A percentile compares a stretch with the other conserved stretches of the same genome.
Evolutionary conservation across 2,329 filamentous ascomycete genomes (phyloP).

Genomic region (Ophiosphaerella korrae): DNA sequence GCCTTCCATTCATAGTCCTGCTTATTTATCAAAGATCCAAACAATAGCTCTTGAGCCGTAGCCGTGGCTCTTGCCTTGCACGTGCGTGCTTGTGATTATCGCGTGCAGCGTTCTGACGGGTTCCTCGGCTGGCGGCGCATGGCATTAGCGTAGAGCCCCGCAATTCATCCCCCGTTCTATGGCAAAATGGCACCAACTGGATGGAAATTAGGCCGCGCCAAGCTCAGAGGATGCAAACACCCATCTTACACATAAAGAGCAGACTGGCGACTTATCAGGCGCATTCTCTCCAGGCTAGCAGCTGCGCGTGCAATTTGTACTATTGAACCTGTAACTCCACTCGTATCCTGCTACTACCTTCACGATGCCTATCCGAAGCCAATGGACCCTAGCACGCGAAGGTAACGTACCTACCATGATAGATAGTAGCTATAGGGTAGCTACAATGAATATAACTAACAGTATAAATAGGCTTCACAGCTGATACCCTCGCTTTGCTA

Average conservation of each 20-base stretch:
- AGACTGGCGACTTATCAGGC: neutral
- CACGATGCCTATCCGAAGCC: conserved; percentile 46
- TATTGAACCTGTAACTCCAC: neutral
- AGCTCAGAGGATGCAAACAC: neutral
- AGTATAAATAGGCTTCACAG: conserved; percentile 39
- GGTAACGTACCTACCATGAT: conserved; percentile 27
- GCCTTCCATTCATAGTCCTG: no score
- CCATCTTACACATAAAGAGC: neutral
- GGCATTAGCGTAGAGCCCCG: no score
- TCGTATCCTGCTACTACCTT: neutral
- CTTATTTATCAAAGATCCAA: no score
- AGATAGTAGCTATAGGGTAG: neutral
- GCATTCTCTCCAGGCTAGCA: no score
- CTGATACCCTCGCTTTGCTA: conserved; percentile 64
- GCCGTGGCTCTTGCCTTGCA: no score
- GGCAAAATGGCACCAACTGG: no score
- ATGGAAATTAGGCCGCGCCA: neutral
- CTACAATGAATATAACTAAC: neutral
- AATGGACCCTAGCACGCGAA: conserved; percentile 47
- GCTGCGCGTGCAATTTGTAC: no score
- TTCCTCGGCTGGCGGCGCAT: neutral
- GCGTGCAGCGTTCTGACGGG: no score
- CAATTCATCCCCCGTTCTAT: no score
- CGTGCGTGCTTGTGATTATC: no score
- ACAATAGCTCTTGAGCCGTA: no score